A percentile compares a stretch with the other conserved stretches of the same genome.
phyloP scores from a whole-genome alignment of 2,329 filamentous ascomycete species.

The Macrophomina phaseolina region DNA sequence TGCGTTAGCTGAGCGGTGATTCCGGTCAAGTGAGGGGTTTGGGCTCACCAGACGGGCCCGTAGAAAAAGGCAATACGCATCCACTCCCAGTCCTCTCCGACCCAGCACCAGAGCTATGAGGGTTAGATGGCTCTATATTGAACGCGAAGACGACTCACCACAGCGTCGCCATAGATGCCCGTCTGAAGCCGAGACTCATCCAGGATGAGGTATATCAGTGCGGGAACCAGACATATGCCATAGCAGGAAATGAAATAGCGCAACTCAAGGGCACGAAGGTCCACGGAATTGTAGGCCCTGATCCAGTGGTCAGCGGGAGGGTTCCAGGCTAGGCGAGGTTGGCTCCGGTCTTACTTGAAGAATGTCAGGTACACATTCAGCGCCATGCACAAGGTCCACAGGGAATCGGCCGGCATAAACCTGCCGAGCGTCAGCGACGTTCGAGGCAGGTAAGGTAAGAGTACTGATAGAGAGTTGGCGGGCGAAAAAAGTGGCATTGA shows the following conservation, averaged over 20 bases:
- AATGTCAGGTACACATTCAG: conserved; percentile 84
- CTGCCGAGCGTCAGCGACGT: conserved; percentile 49
- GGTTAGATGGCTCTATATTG: background rate
- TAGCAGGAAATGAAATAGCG: conserved; percentile 75
- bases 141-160: conserved; percentile 46
- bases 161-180: conserved; percentile 74
- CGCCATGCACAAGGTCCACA: conserved; percentile 83
- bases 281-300: conserved; percentile 67
- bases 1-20: background rate
- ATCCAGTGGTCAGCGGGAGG: background rate
- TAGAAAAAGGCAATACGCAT: conserved; percentile 79
- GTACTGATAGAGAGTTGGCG: background rate
- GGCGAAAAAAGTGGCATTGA: background rate
- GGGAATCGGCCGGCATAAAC: conserved; percentile 78
- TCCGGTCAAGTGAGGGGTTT: background rate
- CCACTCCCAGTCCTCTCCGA: conserved; percentile 69
- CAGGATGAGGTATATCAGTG: conserved; percentile 71
- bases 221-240: conserved; percentile 72
- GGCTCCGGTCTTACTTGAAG: conserved; percentile 54
- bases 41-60: conserved; percentile 66
- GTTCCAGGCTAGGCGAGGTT: background rate
- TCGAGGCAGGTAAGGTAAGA: background rate
- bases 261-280: conserved; percentile 71
- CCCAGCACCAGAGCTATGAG: conserved; percentile 79
- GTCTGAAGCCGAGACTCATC: conserved; percentile 54